These are phyloP conservation scores for Aspergillus nomiae DNA, from an alignment of 2,329 filamentous ascomycete species.

Conservation along the genomic window DNA sequence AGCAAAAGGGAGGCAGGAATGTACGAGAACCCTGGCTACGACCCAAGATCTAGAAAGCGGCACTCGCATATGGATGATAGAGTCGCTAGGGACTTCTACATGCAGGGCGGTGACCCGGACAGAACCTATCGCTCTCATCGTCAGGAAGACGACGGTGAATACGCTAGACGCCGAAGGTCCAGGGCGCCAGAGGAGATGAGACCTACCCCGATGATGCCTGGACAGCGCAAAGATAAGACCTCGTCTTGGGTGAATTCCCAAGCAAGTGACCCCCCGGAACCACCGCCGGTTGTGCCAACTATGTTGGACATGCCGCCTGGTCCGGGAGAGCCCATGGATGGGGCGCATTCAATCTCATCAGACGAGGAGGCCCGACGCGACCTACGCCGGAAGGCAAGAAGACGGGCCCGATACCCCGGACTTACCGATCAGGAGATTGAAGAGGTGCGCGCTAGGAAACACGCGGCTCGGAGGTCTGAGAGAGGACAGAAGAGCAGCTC, in stretches of 20 bases:
- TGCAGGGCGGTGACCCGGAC: constrained; percentile 31
- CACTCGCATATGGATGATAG: constrained; percentile 35
- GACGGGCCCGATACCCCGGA: constrained; percentile 43
- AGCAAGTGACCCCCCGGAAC: constrained; percentile 49
- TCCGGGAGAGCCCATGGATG: constrained; percentile 27
- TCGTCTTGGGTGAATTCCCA: constrained; percentile 54
- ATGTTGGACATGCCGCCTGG: constrained; percentile 46
- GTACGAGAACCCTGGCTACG: constrained; percentile 25
- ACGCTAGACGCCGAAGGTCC: constrained; percentile 39
- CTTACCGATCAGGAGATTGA: constrained; percentile 43
- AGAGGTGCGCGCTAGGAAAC: constrained; percentile 35
- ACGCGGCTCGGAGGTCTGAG: constrained; percentile 33
- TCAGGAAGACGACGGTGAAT: constrained; percentile 33
- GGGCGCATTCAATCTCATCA: constrained; percentile 40
- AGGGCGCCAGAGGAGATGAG: constrained; percentile 27
- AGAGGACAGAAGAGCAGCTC: constrained; percentile 43
- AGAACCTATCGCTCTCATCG: constrained; percentile 34
- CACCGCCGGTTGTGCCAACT: constrained; percentile 49
- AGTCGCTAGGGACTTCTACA: constrained; percentile 25
- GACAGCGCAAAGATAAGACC: constrained; percentile 50
- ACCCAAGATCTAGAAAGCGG: constrained; percentile 34
- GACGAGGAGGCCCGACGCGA: constrained; percentile 45
- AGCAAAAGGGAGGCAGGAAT: constrained; percentile 37
- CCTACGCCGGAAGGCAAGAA: constrained; percentile 40
- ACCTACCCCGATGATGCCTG: constrained; percentile 33